Conservation (phyloP, 2,329 filamentous ascomycete genomes). For the Lachnellula suecica region DNA sequence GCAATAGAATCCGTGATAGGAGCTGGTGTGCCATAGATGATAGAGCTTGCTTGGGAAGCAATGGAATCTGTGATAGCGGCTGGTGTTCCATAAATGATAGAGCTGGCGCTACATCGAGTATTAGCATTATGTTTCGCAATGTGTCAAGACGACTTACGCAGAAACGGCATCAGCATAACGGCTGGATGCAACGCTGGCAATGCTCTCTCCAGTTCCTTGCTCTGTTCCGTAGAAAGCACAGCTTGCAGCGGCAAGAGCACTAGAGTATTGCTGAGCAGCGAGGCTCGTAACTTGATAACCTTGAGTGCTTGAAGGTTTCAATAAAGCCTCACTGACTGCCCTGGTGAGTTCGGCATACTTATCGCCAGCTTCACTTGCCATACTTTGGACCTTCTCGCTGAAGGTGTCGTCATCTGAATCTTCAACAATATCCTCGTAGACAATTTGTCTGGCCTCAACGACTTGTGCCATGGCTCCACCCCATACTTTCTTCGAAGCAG, state of each 20-base stretch:
- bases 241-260: conserved; percentile 56
- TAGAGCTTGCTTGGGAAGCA: conserved; percentile 31
- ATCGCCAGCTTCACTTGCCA: conserved; percentile 51
- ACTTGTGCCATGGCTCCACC: conserved; percentile 35
- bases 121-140: conserved; percentile 1
- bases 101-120: conserved; percentile 10
- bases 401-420: conserved; percentile 45
- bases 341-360: conserved; percentile 51
- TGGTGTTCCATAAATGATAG: conserved; percentile 63
- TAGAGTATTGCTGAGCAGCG: conserved; percentile 55
- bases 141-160: conserved; percentile 42
- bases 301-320: conserved; percentile 41
- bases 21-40: conserved; percentile 65
- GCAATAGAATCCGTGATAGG: conserved; percentile 49
- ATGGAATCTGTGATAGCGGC: conserved; percentile 54
- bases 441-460: conserved; percentile 50
- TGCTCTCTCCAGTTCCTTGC: conserved; percentile 41
- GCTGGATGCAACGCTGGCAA: conserved; percentile 50
- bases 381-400: conserved; percentile 49
- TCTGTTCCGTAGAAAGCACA: conserved; percentile 51
- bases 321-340: conserved; percentile 54
- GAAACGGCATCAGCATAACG: conserved; percentile 56
- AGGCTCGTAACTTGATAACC: conserved; percentile 49
- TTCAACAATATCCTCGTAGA: conserved; percentile 45
- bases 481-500: conserved; percentile 50